A percentile compares a stretch with the other conserved stretches of the same genome.
Evolutionary conservation across 2,329 filamentous ascomycete genomes (phyloP).

Genomic region (Beauveria brongniartii): DNA sequence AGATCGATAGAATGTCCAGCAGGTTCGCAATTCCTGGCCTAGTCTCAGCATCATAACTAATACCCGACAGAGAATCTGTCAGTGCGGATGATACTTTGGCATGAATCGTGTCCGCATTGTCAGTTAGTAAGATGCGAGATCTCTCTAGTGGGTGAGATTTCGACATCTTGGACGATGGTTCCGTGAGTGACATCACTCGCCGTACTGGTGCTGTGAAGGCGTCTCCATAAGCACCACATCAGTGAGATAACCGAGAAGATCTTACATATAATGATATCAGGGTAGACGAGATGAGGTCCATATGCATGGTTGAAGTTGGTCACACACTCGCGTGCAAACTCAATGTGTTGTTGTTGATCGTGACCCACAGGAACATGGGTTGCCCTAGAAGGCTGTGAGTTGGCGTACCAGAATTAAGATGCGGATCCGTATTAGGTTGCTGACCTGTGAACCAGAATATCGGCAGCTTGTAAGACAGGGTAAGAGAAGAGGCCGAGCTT

Average conservation of each 20-base stretch:
- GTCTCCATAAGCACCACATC: neutral
- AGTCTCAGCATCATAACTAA: slow-evolving; percentile 61
- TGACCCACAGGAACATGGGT: slow-evolving; percentile 97
- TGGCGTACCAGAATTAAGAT: neutral
- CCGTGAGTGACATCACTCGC: slow-evolving; percentile 80
- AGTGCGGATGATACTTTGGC: slow-evolving; percentile 64
- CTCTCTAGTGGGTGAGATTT: slow-evolving; percentile 68
- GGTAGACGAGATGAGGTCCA: slow-evolving; percentile 53
- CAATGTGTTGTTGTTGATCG: slow-evolving; percentile 88
- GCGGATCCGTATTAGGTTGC: neutral
- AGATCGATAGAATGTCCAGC: slow-evolving; percentile 67
- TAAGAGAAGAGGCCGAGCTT: slow-evolving; percentile 94
- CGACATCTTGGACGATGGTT: slow-evolving; percentile 83
- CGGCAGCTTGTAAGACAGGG: slow-evolving; percentile 89
- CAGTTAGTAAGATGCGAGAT: slow-evolving; percentile 78
- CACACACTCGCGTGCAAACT: slow-evolving; percentile 81
- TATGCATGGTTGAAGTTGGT: slow-evolving; percentile 78
- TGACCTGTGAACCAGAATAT: slow-evolving; percentile 77
- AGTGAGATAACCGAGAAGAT: neutral
- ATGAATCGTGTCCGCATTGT: slow-evolving; percentile 54
- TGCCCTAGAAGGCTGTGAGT: slow-evolving; percentile 41
- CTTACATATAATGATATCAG: slow-evolving; percentile 65
- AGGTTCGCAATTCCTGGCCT: slow-evolving; percentile 86
- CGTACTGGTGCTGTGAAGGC: slow-evolving; percentile 57
- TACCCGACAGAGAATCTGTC: slow-evolving; percentile 61